Conservation (phyloP, 345 rosid genomes). For the Sisymbrium irio region DNA sequence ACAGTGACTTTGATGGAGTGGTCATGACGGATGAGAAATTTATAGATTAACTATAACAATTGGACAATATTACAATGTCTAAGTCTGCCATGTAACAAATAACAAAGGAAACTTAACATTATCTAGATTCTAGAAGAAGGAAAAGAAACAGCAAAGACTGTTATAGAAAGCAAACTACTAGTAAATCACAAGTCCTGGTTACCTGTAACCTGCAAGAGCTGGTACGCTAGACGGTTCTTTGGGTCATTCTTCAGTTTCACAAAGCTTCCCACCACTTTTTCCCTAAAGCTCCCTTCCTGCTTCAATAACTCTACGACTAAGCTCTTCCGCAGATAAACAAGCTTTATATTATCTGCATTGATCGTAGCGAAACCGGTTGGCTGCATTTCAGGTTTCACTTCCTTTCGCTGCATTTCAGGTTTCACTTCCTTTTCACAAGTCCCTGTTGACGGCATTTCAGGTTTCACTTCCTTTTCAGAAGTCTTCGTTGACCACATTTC, state of each 20-base stretch:
- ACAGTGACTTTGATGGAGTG: background rate
- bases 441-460: background rate
- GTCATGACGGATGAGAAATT: background rate
- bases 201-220: slow-evolving; percentile 38
- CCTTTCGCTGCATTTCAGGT: slow-evolving; percentile 13
- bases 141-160: slow-evolving; percentile 1
- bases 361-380: slow-evolving; percentile 44
- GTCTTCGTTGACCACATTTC: background rate
- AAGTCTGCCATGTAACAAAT: background rate
- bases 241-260: slow-evolving; percentile 50
- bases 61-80: background rate
- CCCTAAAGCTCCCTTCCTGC: slow-evolving; percentile 35
- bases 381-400: slow-evolving; percentile 20
- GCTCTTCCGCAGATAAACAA: slow-evolving; percentile 53
- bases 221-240: slow-evolving; percentile 30
- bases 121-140: background rate
- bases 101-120: background rate
- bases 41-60: background rate
- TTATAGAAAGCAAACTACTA: background rate
- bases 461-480: background rate
- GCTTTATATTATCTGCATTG: slow-evolving; percentile 47
- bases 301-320: slow-evolving; percentile 41
- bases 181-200: background rate
- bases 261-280: slow-evolving; percentile 52
- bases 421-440: slow-evolving; percentile 21